Evolutionary conservation across 2,329 filamentous ascomycete species (phyloP), one percentile per base, ranked within the genome.

Genomic region (Zymoseptoria ardabiliae): DNA sequence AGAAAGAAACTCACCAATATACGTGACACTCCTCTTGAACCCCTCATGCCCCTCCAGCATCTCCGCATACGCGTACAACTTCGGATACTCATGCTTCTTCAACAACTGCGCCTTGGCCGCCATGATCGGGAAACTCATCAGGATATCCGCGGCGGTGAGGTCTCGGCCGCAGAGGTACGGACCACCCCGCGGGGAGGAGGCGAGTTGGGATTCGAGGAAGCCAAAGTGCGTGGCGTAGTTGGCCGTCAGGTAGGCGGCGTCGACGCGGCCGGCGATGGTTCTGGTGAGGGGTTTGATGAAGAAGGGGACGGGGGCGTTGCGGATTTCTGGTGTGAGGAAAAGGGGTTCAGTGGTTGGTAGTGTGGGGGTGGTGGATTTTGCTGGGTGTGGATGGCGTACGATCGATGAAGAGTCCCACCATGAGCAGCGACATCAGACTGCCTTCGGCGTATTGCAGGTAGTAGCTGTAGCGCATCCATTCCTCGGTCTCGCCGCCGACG

Each of bases 361-460:
- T 52, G n/a, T 19, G n/a, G n/a, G 20, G 57, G 20, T 20, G n/a
- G 52, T 54, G 62, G 48, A 28, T 50, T 51, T 13, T 22, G 28
- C 10, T 4, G 23, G 48, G 6, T 4, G 17, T n/a, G 17, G 20
- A 13, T 7, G 11, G 73, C 79, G 67, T 78, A 81, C 81, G 76
- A 52, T 80, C 70, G 20, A 88, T 76, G 23, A 96, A 75, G 17
- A 94, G 70, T 13, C 79, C 76, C 62, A 90, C 74, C 0, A 92
- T 74, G 63, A 94, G 72, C 53, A 85, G 77, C 0, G 85, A 82
- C 87, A 95, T 94, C 62, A 97, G 75, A 61, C 84, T 90, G 10
- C 92, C 93, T 76, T 97, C 93, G 4, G 84, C 81, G 73, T 92
- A 97, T 72, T 96, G 88, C 80, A 96, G 83, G 65, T 84, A 85